These are phyloP conservation scores for Ceratocystis variospora DNA, from an alignment of 2,329 filamentous ascomycete genomes.

Conservation along the genomic window DNA sequence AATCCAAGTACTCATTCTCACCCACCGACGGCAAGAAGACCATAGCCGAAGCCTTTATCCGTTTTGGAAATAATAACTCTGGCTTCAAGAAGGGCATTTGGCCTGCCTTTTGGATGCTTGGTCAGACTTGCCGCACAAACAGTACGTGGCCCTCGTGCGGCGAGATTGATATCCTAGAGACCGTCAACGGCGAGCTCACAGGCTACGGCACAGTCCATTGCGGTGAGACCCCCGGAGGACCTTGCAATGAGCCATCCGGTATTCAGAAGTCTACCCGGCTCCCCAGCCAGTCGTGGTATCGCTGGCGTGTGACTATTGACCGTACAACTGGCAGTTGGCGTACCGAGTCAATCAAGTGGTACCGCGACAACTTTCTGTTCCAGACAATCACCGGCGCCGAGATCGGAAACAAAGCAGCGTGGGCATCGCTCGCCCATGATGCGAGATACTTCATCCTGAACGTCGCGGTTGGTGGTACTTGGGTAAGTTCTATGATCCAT, in stretches of 20 bases:
- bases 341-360: conserved; percentile 39
- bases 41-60: conserved; percentile 33
- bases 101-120: conserved; percentile 47
- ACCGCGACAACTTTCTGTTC: conserved; percentile 33
- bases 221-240: conserved; percentile 31
- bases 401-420: conserved; percentile 34
- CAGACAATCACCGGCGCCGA: conserved; percentile 32
- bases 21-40: conserved; percentile 34
- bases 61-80: conserved; percentile 32
- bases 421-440: conserved; percentile 37
- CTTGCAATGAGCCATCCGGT: conserved; percentile 39
- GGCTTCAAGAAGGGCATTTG: conserved; percentile 40
- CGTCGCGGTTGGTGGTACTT: conserved; percentile 41
- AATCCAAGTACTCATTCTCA: conserved; percentile 35
- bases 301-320: conserved; percentile 38
- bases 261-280: conserved; percentile 28
- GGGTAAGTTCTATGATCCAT: conserved; percentile 29
- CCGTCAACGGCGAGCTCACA: conserved; percentile 35
- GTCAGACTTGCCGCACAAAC: conserved; percentile 35
- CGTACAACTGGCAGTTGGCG: conserved; percentile 33
- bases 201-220: conserved; percentile 42
- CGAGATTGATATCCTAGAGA: conserved; percentile 46
- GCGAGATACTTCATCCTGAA: conserved; percentile 42
- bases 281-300: conserved; percentile 33
- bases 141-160: conserved; percentile 39